phyloP scores from a whole-genome alignment of 805 yeast species.

The Suhomyces canberraensis region DNA sequence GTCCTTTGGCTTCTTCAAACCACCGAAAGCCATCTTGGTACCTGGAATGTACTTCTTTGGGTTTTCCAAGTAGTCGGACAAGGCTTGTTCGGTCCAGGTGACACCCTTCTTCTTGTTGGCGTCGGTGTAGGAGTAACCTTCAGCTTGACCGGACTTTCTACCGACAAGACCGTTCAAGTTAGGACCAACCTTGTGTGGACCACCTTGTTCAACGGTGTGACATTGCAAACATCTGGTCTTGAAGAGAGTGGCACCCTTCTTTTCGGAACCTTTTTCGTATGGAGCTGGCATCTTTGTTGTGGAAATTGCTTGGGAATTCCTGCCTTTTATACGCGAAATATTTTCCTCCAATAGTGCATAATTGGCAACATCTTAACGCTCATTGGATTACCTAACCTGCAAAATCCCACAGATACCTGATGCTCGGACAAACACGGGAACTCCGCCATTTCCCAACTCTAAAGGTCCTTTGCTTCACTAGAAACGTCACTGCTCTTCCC shows the following conservation, averaged over 20 bases:
- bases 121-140: constrained; percentile 94
- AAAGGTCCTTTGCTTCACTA: no score
- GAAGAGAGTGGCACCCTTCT: constrained; percentile 96
- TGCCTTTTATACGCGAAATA: constrained; percentile 5
- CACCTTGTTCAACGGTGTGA: constrained; percentile 95
- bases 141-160: constrained; percentile 88
- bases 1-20: constrained; percentile 98
- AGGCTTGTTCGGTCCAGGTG: constrained; percentile 78
- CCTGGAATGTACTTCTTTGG: constrained; percentile 99
- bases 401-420: no score
- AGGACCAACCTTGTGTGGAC: constrained; percentile 99
- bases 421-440: no score
- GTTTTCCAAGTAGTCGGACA: constrained; percentile 95
- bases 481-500: no score
- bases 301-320: background rate
- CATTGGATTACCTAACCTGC: constrained; percentile 8
- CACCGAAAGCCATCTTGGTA: constrained; percentile 99
- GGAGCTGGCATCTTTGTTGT: constrained; percentile 38
- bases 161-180: constrained; percentile 94
- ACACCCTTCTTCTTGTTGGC: constrained; percentile 98
- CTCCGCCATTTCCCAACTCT: no score
- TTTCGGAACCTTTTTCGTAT: constrained; percentile 42
- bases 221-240: constrained; percentile 99
- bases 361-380: constrained; percentile 11
- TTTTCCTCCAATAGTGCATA: constrained; percentile 5